phyloP scores from a whole-genome alignment of 2,329 filamentous ascomycete species.

The Hyphodiscus sp. region DNA sequence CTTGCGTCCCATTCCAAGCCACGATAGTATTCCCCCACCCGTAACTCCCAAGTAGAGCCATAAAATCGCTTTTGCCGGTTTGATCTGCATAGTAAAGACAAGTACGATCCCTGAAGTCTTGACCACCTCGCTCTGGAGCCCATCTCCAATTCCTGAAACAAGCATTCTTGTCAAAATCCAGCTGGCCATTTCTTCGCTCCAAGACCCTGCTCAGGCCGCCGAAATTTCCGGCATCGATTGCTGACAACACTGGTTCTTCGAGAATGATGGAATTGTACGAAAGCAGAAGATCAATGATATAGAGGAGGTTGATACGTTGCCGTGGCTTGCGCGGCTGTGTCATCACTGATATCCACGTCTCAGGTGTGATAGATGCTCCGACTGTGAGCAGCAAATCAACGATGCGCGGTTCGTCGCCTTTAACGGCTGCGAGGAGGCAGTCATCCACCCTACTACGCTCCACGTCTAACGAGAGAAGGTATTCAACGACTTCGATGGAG shows the following conservation, averaged over 20 bases:
- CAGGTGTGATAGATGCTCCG: background rate
- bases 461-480: background rate
- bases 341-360: background rate
- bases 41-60: background rate
- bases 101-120: background rate
- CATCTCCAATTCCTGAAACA: conserved; percentile 1
- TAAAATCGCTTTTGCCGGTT: background rate
- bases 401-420: background rate
- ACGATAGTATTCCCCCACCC: background rate
- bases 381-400: background rate
- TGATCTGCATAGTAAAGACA: background rate
- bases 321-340: background rate
- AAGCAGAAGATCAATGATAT: background rate
- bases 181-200: background rate
- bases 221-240: background rate
- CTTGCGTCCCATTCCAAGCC: background rate
- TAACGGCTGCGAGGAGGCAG: background rate
- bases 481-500: background rate
- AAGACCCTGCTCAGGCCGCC: background rate
- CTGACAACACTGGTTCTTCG: background rate
- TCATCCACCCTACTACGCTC: background rate
- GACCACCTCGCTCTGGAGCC: background rate
- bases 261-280: background rate
- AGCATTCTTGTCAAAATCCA: background rate
- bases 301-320: background rate